Base-by-base conservation (phyloP, 129 eudicot genomes). In the Helichrysum umbraculigerum region DNA sequence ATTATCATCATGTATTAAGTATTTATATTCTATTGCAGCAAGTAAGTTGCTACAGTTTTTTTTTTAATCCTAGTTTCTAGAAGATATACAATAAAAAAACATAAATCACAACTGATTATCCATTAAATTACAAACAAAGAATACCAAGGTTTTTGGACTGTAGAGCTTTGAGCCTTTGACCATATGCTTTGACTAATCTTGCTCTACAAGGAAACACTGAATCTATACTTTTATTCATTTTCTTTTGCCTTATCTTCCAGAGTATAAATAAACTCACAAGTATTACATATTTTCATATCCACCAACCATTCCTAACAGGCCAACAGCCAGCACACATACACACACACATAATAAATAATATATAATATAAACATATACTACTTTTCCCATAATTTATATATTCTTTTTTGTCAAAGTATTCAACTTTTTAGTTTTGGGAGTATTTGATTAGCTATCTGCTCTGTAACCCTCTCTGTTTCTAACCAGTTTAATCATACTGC, bases 151-250 rank as follows among this genome's bases (percentile, higher is more conserved):
- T 59, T 59, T 7, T 59, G 32, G 32, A 4, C 16, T 3, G 29
- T 20, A 14, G 14, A 44, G 22, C 54, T 47, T 78, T 78, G 82
- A 78, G 77, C 72, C 62, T 54, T n/a, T 65, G 20, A 12, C 56
- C 15, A 73, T 4, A 10, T 54, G 28, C 28, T 25, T 0, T 25
- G 20, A 35, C 71, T 7, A 35, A 20, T 3, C 82, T 63, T 78
- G 82, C 41, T 70, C 72, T 6, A 29, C 72, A 78, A 78, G 82
- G 72, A 78, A 28, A 37, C 52, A 64, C n/a, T 28, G 32, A 33
- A 3, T 19, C 14, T 39, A 3, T n/a, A 20, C 19, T 37, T 33
- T 22, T 42, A 22, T 28, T 8, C 56, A 21, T 15, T 20, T 47
- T 21, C 35, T 10, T 50, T 65, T 44, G 17, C 16, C 11, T 44